These are phyloP conservation scores for Nemania serpens DNA, from an alignment of 2,329 filamentous ascomycete genomes.

Conservation along the genomic window DNA sequence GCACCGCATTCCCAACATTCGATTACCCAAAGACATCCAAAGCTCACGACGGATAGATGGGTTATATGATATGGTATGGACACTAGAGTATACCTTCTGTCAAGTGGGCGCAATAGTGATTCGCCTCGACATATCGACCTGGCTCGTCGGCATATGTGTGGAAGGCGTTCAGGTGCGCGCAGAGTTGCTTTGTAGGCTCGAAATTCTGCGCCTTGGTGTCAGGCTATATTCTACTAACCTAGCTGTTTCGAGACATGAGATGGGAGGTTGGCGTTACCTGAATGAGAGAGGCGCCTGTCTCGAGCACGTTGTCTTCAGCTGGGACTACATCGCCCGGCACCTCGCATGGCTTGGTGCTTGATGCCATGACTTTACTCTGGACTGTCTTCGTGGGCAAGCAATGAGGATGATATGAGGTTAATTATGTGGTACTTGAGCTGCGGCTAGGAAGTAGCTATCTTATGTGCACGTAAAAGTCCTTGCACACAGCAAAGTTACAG, in stretches of 20 bases:
- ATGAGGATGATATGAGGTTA: too few relatives aligned
- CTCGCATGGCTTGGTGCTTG: conserved; percentile 32
- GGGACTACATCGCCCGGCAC: conserved; percentile 56
- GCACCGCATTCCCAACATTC: background rate
- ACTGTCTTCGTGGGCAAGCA: too few relatives aligned
- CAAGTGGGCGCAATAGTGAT: conserved; percentile 84
- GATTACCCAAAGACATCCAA: too few relatives aligned
- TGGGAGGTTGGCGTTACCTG: conserved; percentile 49
- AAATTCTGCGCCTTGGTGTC: conserved; percentile 57
- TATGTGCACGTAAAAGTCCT: too few relatives aligned
- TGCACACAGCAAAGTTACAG: too few relatives aligned
- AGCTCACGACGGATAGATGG: background rate
- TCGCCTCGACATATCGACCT: conserved; percentile 71
- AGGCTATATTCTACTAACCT: background rate
- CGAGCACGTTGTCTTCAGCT: conserved; percentile 61
- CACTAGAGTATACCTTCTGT: conserved; percentile 55
- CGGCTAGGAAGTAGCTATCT: too few relatives aligned
- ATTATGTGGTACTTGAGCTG: too few relatives aligned
- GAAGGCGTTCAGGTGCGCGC: conserved; percentile 85
- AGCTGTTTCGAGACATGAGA: background rate
- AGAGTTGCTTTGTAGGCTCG: conserved; percentile 72
- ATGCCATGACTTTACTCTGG: conserved; percentile 9
- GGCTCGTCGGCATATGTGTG: conserved; percentile 80
- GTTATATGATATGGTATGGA: background rate
- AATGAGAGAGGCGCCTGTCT: conserved; percentile 63